Conservation (phyloP, 2,329 filamentous ascomycete species). For the Tolypocladium nubicola region DNA sequence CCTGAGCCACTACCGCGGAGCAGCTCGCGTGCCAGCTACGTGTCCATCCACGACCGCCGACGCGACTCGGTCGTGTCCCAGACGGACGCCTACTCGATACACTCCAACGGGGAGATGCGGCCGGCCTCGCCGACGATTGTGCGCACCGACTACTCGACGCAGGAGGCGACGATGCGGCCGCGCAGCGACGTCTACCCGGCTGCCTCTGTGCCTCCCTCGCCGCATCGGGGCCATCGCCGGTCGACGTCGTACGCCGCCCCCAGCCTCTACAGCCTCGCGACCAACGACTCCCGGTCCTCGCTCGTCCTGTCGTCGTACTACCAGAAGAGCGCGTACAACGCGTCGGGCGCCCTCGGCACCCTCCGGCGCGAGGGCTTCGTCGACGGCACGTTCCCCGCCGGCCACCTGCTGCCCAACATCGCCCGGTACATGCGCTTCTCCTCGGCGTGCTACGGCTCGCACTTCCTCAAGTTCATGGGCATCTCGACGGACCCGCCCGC, state of each 20-base stretch:
- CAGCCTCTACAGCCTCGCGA: conserved; percentile 51
- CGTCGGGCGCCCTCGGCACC: conserved; percentile 35
- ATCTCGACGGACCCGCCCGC: conserved; percentile 42
- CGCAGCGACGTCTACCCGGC: conserved; percentile 7
- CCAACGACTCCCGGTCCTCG: conserved; percentile 44
- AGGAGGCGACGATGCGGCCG: conserved; percentile 10
- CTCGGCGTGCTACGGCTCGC: conserved; percentile 54
- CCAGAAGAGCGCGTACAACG: conserved; percentile 36
- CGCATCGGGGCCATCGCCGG: conserved; percentile 13
- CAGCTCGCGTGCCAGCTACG: conserved; percentile 36
- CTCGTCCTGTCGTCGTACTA: conserved; percentile 39
- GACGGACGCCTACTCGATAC: conserved; percentile 43
- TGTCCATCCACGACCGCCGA: conserved; percentile 39
- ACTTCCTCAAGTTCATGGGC: conserved; percentile 52
- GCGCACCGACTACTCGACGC: conserved; percentile 13
- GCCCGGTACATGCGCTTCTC: conserved; percentile 56
- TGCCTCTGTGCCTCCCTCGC: conserved; percentile 11
- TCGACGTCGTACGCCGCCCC: conserved; percentile 27
- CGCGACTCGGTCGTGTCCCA: conserved; percentile 45
- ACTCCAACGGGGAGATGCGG: conserved; percentile 31
- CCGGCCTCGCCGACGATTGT: conserved; percentile 31
- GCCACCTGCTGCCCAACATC: conserved; percentile 51
- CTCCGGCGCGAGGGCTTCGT: conserved; percentile 43
- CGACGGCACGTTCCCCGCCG: conserved; percentile 47
- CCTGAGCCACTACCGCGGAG: conserved; percentile 22